Percentiles rank a stretch among this genome's conserved stretches.
Evolutionary conservation across 192 early-diverging fungal species (phyloP).

Genomic region (Linnemannia exigua): DNA sequence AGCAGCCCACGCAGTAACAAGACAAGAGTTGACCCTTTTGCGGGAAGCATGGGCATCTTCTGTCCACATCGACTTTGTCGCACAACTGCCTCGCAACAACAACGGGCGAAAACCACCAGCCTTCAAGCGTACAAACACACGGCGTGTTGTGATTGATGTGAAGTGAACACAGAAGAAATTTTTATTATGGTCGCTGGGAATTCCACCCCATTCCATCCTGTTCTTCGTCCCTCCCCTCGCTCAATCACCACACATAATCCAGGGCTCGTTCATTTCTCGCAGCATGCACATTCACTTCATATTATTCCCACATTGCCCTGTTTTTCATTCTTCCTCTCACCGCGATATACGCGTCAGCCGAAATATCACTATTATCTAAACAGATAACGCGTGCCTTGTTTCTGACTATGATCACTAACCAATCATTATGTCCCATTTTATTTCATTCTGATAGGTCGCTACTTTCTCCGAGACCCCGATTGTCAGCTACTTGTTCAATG

Average conservation of each 20-base stretch:
- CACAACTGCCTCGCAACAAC: background rate
- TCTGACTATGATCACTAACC: background rate
- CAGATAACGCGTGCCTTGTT: background rate
- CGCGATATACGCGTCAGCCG: too few relatives aligned
- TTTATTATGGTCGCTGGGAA: background rate
- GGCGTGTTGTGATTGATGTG: background rate
- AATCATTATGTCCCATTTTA: too few relatives aligned
- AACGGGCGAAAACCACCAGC: background rate
- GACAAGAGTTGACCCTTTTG: background rate
- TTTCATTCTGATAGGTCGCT: constrained; percentile 41
- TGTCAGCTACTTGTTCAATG: constrained; percentile 57
- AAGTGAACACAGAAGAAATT: background rate
- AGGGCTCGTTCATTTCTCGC: background rate
- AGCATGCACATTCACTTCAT: background rate
- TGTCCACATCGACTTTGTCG: background rate
- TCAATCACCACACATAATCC: background rate
- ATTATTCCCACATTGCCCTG: background rate
- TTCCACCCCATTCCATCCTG: background rate
- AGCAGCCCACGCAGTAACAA: background rate
- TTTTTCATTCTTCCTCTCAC: background rate
- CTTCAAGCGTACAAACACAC: background rate
- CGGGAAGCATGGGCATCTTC: background rate
- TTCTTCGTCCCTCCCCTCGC: background rate
- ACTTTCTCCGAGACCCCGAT: constrained; percentile 58
- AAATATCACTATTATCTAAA: background rate